Evolutionary conservation across 441 rosid species (phyloP).

Genomic region (Pelargonium citronellum): DNA sequence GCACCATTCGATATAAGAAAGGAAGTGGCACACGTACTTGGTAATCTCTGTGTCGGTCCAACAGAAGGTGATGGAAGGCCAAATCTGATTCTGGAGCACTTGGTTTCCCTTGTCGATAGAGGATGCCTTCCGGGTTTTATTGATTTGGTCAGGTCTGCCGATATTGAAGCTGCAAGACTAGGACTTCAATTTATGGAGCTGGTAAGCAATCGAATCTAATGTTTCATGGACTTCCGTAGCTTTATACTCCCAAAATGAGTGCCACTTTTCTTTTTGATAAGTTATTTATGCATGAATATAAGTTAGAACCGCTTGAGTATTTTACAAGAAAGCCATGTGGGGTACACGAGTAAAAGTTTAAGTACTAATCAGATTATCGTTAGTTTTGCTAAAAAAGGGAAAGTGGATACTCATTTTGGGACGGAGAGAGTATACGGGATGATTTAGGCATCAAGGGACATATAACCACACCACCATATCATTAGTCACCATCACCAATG

Average conservation of each 20-base stretch:
- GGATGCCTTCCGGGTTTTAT: constrained; percentile 86
- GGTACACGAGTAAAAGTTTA: too few species aligned
- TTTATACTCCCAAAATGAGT: neutral
- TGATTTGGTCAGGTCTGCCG: constrained; percentile 73
- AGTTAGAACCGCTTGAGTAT: too few species aligned
- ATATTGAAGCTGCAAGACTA: constrained; percentile 74
- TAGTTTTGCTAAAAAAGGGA: too few species aligned
- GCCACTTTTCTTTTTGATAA: neutral
- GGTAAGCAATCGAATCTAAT: constrained; percentile 48
- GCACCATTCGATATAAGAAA: constrained; percentile 82
- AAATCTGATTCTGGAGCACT: constrained; percentile 57
- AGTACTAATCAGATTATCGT: too few species aligned
- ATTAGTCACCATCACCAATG: too few species aligned
- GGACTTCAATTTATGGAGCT: constrained; percentile 94
- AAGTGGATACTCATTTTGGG: too few species aligned
- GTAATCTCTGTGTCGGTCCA: constrained; percentile 84
- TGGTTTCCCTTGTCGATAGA: constrained; percentile 57
- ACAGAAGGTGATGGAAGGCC: constrained; percentile 55
- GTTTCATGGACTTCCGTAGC: constrained; percentile 4
- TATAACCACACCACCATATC: too few species aligned
- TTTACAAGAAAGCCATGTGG: too few species aligned
- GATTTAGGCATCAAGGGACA: too few species aligned
- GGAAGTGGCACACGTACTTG: constrained; percentile 88
- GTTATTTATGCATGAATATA: too few species aligned
- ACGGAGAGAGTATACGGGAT: too few species aligned